Percentiles rank a stretch among this genome's conserved stretches.
Conservation (phyloP, 148 eudicot species). For the Rhododendron henanense region DNA sequence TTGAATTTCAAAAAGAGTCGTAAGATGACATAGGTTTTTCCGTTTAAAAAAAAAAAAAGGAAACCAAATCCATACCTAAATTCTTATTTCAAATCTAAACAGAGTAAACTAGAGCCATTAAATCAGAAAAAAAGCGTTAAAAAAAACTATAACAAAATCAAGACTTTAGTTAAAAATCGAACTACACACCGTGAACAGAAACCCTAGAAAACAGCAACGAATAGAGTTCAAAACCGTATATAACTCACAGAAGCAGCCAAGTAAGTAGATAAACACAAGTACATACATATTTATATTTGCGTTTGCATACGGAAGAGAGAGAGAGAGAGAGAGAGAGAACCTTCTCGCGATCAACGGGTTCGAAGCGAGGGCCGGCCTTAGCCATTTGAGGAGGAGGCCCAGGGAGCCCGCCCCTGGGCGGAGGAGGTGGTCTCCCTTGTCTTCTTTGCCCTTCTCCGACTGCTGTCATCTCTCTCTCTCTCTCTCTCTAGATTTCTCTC, state of each 20-base stretch:
- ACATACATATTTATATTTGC: conserved; percentile 3
- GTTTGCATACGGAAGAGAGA: not conserved
- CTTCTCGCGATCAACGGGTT: conserved; percentile 49
- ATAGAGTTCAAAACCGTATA: not conserved
- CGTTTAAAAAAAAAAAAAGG: not conserved
- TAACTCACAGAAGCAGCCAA: not conserved
- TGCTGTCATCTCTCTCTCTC: conserved; percentile 12
- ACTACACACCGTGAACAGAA: not conserved
- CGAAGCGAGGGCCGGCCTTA: conserved; percentile 22
- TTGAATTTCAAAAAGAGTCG: not conserved
- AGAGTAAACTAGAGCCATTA: too few relatives aligned
- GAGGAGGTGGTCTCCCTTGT: conserved; percentile 25
- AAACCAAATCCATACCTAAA: not conserved
- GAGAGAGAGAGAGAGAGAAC: conserved; percentile 10
- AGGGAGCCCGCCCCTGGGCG: conserved; percentile 17
- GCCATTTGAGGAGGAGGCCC: conserved; percentile 7
- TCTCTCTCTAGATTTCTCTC: conserved; percentile 15
- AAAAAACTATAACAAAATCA: not conserved
- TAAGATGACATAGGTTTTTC: not conserved
- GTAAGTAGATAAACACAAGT: not conserved
- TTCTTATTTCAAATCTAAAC: not conserved
- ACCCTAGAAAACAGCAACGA: conserved; percentile 5
- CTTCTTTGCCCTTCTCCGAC: conserved; percentile 29
- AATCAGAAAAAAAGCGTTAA: too few relatives aligned
- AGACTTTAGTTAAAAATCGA: not conserved